A percentile compares a stretch with the other conserved stretches of the same genome.
phyloP scores from a whole-genome alignment of 176 grass and related monocot genomes.

The Oryza rufipogon region DNA sequence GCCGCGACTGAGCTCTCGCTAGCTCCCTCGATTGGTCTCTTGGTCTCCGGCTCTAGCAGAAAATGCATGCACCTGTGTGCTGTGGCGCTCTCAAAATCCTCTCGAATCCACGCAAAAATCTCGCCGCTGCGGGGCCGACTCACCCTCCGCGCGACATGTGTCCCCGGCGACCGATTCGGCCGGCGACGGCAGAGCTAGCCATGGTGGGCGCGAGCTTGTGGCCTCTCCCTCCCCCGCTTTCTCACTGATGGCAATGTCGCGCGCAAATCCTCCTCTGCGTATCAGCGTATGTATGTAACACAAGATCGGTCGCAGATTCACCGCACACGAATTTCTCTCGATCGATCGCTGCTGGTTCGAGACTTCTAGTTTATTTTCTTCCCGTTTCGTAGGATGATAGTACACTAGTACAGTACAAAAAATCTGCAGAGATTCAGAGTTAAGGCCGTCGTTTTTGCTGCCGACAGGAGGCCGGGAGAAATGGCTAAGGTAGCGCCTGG shows the following conservation, averaged over 20 bases:
- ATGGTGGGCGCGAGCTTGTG: neutral
- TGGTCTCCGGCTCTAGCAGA: constrained; percentile 32
- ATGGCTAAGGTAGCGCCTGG: neutral
- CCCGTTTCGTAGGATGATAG: neutral
- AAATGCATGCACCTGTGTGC: constrained; percentile 3
- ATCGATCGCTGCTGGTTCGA: no score
- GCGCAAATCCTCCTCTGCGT: neutral
- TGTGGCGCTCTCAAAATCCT: constrained; percentile 4
- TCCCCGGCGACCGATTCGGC: neutral
- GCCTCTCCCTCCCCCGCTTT: neutral
- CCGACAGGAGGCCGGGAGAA: neutral
- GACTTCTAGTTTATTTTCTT: no score
- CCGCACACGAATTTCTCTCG: constrained; percentile 10
- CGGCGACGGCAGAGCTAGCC: neutral
- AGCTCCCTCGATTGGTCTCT: neutral
- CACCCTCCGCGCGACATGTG: neutral
- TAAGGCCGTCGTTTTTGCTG: neutral
- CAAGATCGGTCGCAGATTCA: neutral
- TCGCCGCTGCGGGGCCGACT: neutral
- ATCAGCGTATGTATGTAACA: neutral
- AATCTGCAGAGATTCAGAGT: neutral
- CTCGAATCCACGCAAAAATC: constrained; percentile 15
- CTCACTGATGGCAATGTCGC: constrained; percentile 31
- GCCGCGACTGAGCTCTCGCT: neutral
- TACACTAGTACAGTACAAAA: neutral